Evolutionary conservation across 2,329 filamentous ascomycete species (phyloP), one percentile per base, ranked within the genome.

Genomic region (Hysterium pulicare): DNA sequence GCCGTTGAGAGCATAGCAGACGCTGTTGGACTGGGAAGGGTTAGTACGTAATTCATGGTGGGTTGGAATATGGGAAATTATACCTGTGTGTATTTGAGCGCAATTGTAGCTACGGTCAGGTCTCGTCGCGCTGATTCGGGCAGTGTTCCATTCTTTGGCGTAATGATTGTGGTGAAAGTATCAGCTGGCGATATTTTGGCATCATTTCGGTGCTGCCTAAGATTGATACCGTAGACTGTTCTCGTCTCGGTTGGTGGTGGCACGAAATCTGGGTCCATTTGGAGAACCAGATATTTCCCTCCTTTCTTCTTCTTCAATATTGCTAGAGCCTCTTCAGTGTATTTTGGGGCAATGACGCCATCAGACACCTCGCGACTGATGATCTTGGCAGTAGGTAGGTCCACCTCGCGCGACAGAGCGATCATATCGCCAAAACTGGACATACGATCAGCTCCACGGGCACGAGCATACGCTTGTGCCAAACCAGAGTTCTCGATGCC

Each of bases 261-360:
- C 50, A 80, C 79, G 71, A 90, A 97, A 55, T 86, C 81, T 40
- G 87, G 82, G 64, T 98, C 90, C 74, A 98, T 96, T 73, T 97
- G 83, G 32, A 97, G 83, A 35, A 97, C 87, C 35, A 97, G 83
- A 75, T 97, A 98, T 69, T 90, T 94, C 63, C 93, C 93, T 41
- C 85, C 90, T 79, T 98, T 98, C 81, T 98, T 98, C 82, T 95
- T 96, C 71, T 83, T 86, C 51, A 98, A 81, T 48, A 98, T 90
- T 61, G 87, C 88, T 15, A 97, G 80, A 15, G 93, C 93, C 50
- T 87, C 90, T 24, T 82, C 79, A 49, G 87, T 81, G 70, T 93
- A 98, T 20, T 82, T 85, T 26, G 93, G 88, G 26, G 93, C 93
- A 59, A 98, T 89, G 42, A 98, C 86, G 69, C 93, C 93, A 66